These are phyloP conservation scores for Dendrocalamus sinicus DNA, from an alignment of 176 grass and related monocot species.

Conservation along the genomic window DNA sequence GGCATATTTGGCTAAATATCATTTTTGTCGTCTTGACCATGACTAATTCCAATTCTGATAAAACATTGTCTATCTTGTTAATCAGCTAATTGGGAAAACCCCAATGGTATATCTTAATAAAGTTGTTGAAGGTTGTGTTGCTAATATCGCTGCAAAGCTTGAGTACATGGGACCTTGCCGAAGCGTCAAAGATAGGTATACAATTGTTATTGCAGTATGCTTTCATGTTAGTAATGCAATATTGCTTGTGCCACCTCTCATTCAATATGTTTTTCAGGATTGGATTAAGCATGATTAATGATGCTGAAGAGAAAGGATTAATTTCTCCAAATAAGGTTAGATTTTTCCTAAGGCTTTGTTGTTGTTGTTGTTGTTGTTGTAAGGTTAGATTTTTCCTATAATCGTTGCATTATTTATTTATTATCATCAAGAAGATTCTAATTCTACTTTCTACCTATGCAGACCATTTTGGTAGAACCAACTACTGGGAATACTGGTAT, in stretches of 20 bases:
- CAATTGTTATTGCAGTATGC: conserved; percentile 1
- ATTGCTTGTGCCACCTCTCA: conserved; percentile 28
- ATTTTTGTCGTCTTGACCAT: not conserved
- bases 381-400: conserved; percentile 49
- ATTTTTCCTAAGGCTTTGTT: not conserved
- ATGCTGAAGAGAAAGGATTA: conserved; percentile 83
- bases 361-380: too few species aligned
- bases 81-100: conserved; percentile 86
- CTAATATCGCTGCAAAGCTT: conserved; percentile 90
- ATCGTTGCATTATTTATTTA: not conserved
- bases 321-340: conserved; percentile 78
- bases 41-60: conserved; percentile 17
- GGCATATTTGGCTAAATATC: not conserved
- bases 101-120: conserved; percentile 98
- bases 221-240: conserved; percentile 14
- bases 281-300: conserved; percentile 88
- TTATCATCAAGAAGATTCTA: conserved; percentile 14
- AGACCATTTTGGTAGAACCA: conserved; percentile 92
- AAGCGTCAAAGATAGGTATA: conserved; percentile 88
- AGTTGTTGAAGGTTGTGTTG: conserved; percentile 79
- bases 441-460: conserved; percentile 37
- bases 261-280: conserved; percentile 54
- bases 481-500: conserved; percentile 92
- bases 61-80: conserved; percentile 30
- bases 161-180: conserved; percentile 90